Base-by-base conservation (phyloP, 768 basidiomycete genomes). In the Myochromella boudieri region DNA sequence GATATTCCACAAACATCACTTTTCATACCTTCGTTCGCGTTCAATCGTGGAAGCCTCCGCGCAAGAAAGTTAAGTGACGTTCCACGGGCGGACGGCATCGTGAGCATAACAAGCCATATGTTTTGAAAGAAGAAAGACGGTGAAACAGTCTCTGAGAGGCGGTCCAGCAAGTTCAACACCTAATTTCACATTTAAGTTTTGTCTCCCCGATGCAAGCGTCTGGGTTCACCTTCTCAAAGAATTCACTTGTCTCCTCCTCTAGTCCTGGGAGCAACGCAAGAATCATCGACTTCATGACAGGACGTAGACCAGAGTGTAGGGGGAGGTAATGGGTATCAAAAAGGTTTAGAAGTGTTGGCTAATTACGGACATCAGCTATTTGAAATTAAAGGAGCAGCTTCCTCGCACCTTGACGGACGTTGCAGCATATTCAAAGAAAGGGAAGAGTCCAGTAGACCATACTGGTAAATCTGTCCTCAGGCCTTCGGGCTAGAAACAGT, bases 361-460 rank as follows among this genome's bases (percentile, higher is more conserved):
- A 37, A 4, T 18, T 24, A 28, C 1, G n/a, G 18, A 24, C 14
- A 15, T 11, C 22, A 15, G 25, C 29, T 37, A 34, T 32, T 21
- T 36, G 31, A 44, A 24, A 43, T 33, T 25, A 29, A 37, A 32
- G 24, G 28, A 28, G 43, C 10, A 12, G 36, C n/a, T 20, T 36
- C 9, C 22, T 48, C 68, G 41, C 54, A 89, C 92, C 78, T 92
- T 92, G 48, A 97, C 94, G 15, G 94, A 94, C n/a, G 95, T 98
- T n/a, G 95, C 87, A 8, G 97, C 93, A 65, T 93, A 98, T 68
- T 97, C 93, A 59, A 98, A 97, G 80, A 98, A 98, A 0, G 97
- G 97, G 64, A 99, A 97, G 4, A 99, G 68, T 6, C 97, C 97
- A 3, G 93, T 86, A 0, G 92, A 93, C 97, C 97, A 99, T 15